Conservation (phyloP, 768 basidiomycete genomes). For the Lactifluus echinatus region DNA sequence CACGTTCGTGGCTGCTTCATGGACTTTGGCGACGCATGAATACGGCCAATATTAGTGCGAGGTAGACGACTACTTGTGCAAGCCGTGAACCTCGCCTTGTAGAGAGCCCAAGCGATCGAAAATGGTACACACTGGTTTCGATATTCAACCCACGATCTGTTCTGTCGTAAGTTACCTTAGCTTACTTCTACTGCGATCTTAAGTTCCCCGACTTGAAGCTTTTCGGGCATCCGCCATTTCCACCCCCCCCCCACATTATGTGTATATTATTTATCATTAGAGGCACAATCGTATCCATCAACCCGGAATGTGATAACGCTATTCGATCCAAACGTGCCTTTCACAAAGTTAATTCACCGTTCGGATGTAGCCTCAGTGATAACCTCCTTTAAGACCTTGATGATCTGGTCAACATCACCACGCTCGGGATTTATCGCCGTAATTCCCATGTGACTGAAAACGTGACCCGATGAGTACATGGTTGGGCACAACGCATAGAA, state of each 20-base stretch:
- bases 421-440: slow-evolving; percentile 64
- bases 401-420: slow-evolving; percentile 68
- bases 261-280: not conserved
- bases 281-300: not conserved
- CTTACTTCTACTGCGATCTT: not conserved
- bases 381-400: slow-evolving; percentile 53
- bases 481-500: not conserved
- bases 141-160: not conserved
- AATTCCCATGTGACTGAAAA: slow-evolving; percentile 76
- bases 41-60: not conserved
- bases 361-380: slow-evolving; percentile 33
- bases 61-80: not conserved
- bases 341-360: not conserved
- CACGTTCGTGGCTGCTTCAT: not conserved
- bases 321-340: not conserved
- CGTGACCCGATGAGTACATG: not conserved
- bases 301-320: not conserved
- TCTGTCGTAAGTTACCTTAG: no score
- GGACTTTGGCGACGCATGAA: not conserved
- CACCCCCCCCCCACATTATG: not conserved
- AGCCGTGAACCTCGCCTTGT: not conserved
- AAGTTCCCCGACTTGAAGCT: not conserved
- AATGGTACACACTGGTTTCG: not conserved
- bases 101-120: not conserved
- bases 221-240: not conserved